These are phyloP conservation scores for Tetracladium maxilliforme DNA, from an alignment of 2,329 filamentous ascomycete genomes.

Conservation along the genomic window DNA sequence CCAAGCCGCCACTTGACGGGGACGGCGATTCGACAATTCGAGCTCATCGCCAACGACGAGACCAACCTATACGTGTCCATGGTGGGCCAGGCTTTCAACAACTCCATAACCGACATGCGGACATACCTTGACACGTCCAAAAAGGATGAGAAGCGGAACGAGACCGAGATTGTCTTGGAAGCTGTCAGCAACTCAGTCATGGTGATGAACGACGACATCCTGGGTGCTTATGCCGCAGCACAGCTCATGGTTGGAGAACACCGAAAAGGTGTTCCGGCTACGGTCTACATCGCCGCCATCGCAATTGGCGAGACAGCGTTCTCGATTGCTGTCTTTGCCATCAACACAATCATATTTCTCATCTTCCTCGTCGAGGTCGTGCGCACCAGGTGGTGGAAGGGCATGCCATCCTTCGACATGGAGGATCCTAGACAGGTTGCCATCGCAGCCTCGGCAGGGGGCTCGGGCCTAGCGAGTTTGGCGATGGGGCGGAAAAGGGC, in stretches of 20 bases:
- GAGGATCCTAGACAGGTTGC: no score
- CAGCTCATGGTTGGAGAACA: constrained; percentile 18
- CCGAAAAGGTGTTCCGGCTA: no score
- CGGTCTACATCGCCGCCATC: no score
- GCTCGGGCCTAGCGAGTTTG: no score
- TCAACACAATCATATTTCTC: no score
- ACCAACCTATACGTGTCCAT: constrained; percentile 20
- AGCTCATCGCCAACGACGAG: constrained; percentile 19
- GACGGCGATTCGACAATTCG: constrained; percentile 15
- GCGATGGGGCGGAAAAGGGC: no score
- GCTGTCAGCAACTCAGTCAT: constrained; percentile 7
- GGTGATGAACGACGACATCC: constrained; percentile 9
- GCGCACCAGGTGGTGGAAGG: no score
- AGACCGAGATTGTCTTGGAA: constrained; percentile 2
- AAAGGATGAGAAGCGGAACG: constrained; percentile 1
- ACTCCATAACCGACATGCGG: constrained; percentile 11
- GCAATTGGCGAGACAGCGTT: no score
- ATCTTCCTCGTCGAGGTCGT: no score
- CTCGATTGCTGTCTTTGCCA: no score
- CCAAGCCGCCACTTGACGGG: constrained; percentile 14
- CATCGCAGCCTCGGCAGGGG: no score
- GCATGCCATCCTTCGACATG: no score
- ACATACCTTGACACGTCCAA: constrained; percentile 1
- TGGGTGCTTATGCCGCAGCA: constrained; percentile 15
- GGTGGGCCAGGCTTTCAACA: constrained; percentile 17